Percentiles rank a stretch among this genome's conserved stretches.
Conservation (phyloP, 2,329 filamentous ascomycete species). For the Ophiostoma sp. region DNA sequence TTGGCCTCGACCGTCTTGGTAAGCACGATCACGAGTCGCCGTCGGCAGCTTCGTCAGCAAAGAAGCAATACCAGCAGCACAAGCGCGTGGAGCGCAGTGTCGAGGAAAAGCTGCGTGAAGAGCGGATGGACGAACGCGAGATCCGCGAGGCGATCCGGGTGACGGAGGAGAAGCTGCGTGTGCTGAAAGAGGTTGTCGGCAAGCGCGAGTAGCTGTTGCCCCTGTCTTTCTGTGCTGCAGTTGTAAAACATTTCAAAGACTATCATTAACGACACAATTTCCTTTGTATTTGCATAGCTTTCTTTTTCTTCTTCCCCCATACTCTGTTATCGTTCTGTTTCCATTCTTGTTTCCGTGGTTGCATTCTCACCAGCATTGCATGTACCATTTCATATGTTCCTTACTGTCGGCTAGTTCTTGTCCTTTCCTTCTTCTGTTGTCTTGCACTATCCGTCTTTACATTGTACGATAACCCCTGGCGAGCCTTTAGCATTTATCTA, state of each 20-base stretch:
- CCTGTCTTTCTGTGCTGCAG: not conserved
- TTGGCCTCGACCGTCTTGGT: constrained; percentile 60
- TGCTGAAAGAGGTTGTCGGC: constrained; percentile 68
- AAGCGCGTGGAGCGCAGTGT: constrained; percentile 34
- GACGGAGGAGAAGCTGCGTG: constrained; percentile 76
- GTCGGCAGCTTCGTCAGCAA: not conserved
- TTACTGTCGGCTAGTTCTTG: not conserved
- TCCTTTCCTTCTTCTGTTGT: not conserved
- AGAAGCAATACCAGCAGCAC: not conserved
- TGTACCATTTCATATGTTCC: not conserved
- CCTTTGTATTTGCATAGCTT: not conserved
- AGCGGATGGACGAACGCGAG: constrained; percentile 65
- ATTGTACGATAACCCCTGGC: constrained; percentile 10
- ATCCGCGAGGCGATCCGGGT: constrained; percentile 75
- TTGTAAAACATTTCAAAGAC: constrained; percentile 19
- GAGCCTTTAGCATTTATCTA: constrained; percentile 4
- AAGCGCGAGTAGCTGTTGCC: constrained; percentile 35
- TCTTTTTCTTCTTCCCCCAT: not conserved
- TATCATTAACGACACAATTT: not conserved
- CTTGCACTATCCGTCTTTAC: not conserved
- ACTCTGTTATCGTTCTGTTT: not conserved
- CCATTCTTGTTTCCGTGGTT: not conserved
- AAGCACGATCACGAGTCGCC: constrained; percentile 28
- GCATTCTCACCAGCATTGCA: not conserved
- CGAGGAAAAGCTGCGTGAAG: constrained; percentile 54